phyloP scores from a whole-genome alignment of 176 grass and related monocot genomes.

The Aegilops tauschii region DNA sequence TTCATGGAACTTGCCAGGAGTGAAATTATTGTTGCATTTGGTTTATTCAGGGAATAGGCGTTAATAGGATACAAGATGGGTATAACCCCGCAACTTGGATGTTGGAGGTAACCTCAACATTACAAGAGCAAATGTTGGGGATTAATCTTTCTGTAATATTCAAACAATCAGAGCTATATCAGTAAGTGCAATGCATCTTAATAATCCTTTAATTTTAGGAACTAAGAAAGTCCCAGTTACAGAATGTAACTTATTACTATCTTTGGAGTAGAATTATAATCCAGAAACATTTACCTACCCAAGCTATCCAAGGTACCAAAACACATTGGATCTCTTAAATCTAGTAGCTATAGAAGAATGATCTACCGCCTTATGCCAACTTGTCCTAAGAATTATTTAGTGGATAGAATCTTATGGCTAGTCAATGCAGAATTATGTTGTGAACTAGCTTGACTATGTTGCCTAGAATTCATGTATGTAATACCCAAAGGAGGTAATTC shows the following conservation, averaged over 20 bases:
- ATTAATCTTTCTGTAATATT: constrained; percentile 12
- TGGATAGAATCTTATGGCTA: not conserved
- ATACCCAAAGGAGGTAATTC: not conserved
- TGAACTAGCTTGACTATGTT: not conserved
- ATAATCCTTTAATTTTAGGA: not conserved
- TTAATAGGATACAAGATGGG: constrained; percentile 13
- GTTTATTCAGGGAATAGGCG: constrained; percentile 24
- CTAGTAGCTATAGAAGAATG: not conserved
- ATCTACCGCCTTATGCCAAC: not conserved
- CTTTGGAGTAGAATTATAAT: not conserved
- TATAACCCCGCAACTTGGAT: constrained; percentile 30
- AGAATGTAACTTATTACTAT: not conserved
- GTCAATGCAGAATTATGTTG: not conserved
- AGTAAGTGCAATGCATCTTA: constrained; percentile 11
- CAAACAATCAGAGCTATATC: constrained; percentile 22
- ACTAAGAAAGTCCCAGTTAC: not conserved
- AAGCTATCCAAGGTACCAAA: not conserved
- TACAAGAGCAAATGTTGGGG: constrained; percentile 5
- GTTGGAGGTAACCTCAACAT: constrained; percentile 13
- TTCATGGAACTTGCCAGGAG: not conserved
- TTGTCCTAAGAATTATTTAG: not conserved
- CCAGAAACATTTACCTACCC: not conserved
- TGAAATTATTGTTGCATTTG: not conserved
- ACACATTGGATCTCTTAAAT: not conserved
- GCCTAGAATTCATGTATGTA: not conserved